phyloP scores from a whole-genome alignment of 495 filamentous ascomycete genomes.

The Amorphotheca resinae region DNA sequence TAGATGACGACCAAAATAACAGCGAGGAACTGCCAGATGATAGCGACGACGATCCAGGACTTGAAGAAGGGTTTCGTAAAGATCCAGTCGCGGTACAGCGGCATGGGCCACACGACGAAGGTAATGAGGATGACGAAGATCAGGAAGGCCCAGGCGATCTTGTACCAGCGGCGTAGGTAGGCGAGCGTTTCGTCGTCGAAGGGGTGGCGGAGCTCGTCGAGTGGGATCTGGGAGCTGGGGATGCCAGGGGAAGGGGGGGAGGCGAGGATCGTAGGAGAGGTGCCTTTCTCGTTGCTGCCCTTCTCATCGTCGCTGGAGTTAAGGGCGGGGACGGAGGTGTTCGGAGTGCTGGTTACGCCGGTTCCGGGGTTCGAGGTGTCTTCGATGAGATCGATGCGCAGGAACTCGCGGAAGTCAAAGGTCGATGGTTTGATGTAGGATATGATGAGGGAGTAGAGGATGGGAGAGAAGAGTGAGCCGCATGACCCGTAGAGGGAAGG shows the following conservation, averaged over 20 bases:
- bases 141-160: conserved; percentile 29
- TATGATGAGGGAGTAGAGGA: conserved; percentile 27
- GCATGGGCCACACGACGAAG: conserved; percentile 31
- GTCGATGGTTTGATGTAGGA: conserved; percentile 24
- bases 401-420: conserved; percentile 5
- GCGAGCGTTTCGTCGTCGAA: background rate
- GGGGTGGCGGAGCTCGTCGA: background rate
- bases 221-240: background rate
- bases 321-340: too few species aligned
- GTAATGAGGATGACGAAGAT: conserved; percentile 29
- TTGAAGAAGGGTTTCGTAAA: conserved; percentile 35
- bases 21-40: conserved; percentile 35
- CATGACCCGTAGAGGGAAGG: conserved; percentile 35
- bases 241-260: background rate
- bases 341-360: too few species aligned
- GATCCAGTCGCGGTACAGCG: conserved; percentile 32
- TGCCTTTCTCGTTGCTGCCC: background rate
- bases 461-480: conserved; percentile 26
- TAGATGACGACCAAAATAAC: conserved; percentile 32
- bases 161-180: conserved; percentile 18
- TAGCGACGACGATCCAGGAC: conserved; percentile 32
- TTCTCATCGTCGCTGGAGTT: background rate
- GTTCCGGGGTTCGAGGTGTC: background rate
- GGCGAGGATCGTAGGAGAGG: background rate
- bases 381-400: background rate